Base-by-base conservation (phyloP, 2,329 filamentous ascomycete species). In the Celoporthe dispersa region DNA sequence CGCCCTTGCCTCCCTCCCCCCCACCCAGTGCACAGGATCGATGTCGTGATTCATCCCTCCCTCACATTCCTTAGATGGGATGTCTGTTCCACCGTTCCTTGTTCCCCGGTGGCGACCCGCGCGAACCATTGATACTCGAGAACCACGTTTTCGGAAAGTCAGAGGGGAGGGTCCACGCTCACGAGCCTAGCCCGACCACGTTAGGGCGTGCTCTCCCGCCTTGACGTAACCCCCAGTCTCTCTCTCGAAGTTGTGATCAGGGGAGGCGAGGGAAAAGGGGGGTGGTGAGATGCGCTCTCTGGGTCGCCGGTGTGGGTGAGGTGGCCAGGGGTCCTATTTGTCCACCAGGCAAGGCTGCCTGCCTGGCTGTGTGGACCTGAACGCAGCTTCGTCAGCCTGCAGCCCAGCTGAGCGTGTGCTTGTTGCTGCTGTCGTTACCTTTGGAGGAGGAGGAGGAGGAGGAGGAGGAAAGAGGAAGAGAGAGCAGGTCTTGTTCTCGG, bases 261-360 rank as follows among this genome's bases (percentile, higher is more conserved):
- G 44, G 63, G 22, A 51, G 69, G 61, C 55, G 62, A 64, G 51
- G 39, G 69, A 60, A 57, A 63, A 22, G 11, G 9, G 44, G 22
- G 44, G 44, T 48, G 44, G 44, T 48, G 44, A 48, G 44, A 48
- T 48, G 4, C 2, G 44, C 7, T 48, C 22, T 48, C 8, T 11
- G 22, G n/a, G 22, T n/a, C 22, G 22, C n/a, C n/a, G 22, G 22
- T 66, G 37, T 63, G 66, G 44, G 67, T 66, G 66, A 63, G 44
- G 69, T 39, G 63, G 67, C 33, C 33, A 53, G 57, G 55, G 35
- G 25, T 60, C 69, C 63, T 41, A 68, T 71, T 69, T 66, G 69
- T 66, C 67, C 35, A 63, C 8, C n/a, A 57, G 11, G 51, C 51
- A 28, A 55, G 25, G 25, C 51, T 55, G 51, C 51, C 28, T 55